These are phyloP conservation scores for Penicillium ucsense DNA, from an alignment of 495 filamentous ascomycete genomes.

Conservation along the genomic window DNA sequence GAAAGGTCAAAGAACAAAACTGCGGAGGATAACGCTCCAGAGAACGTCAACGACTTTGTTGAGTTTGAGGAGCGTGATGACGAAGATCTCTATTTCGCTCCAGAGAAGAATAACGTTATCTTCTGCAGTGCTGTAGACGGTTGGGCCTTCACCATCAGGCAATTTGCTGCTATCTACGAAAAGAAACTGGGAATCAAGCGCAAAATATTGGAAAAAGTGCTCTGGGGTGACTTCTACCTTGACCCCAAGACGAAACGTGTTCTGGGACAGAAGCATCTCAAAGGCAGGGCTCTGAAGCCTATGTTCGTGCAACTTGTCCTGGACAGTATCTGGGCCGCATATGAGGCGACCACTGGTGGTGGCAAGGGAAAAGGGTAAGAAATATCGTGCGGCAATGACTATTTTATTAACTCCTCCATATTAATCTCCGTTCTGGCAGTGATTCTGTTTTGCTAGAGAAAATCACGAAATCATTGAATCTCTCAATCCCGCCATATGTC, in stretches of 20 bases:
- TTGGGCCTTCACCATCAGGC: constrained; percentile 93
- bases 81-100: constrained; percentile 95
- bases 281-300: constrained; percentile 80
- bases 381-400: background rate
- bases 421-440: constrained; percentile 9
- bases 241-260: constrained; percentile 97
- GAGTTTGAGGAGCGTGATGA: constrained; percentile 90
- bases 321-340: constrained; percentile 95
- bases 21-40: constrained; percentile 42
- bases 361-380: constrained; percentile 71
- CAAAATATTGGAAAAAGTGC: constrained; percentile 79
- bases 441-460: constrained; percentile 80
- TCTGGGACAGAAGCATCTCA: constrained; percentile 82
- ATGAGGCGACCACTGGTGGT: constrained; percentile 78
- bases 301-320: constrained; percentile 98
- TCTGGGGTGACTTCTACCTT: constrained; percentile 96
- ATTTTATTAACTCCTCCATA: constrained; percentile 23
- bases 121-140: constrained; percentile 96
- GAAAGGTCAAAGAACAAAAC: constrained; percentile 28
- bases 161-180: constrained; percentile 91
- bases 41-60: constrained; percentile 24
- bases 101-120: constrained; percentile 97
- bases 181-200: constrained; percentile 95
- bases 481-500: constrained; percentile 74
- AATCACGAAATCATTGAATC: constrained; percentile 82